Evolutionary conservation across 257 asterid genomes (phyloP), one percentile per base, ranked within the genome.

Genomic region (Solanum etuberosum): DNA sequence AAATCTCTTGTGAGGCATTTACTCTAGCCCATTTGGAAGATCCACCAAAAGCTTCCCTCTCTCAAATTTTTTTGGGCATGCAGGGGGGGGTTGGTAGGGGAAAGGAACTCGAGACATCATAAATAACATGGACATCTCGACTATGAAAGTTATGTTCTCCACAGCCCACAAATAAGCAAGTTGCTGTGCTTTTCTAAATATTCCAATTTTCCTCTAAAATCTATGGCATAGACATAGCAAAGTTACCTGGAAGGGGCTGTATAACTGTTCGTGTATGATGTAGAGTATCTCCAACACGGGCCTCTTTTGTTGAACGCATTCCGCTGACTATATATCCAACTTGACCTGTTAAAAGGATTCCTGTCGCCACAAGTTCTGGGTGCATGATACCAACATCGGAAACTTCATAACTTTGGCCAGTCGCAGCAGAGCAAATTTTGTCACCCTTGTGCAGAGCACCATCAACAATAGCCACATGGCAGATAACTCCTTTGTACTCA

Each of bases 231-330:
- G 43, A 81, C 6, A 18, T 65, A 5, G 16, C 84, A 40, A 65
- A 61, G 46, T 34, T 91, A 97, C 99, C 99, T 89, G 99, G 99
- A 86, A 97, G 98, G 37, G 98, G 95, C 83, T 93, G 94, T 35
- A 97, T 91, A 70, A 86, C 87, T 91, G 90, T 91, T 87, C 92
- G 92, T 87, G 90, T 21, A 48, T 94, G 99, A 91, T 90, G 91
- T n/a, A 97, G 94, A 63, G 99, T 97, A 90, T 97, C 99, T 76
- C 99, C 99, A 88, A 97, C 86, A 74, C 99, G 98, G 31, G 99
- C 99, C 90, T 97, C 99, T 90, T 95, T 95, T 48, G 99, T 96
- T 43, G 99, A 94, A 70, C 99, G 93, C 99, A 97, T 97, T 80
- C 99, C 99, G 57, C 91, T 97, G 83, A 97, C 99, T 57, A 97